These are phyloP conservation scores for Debaryomyces robertsiae DNA, from an alignment of 1,139 yeast species.

Conservation along the genomic window DNA sequence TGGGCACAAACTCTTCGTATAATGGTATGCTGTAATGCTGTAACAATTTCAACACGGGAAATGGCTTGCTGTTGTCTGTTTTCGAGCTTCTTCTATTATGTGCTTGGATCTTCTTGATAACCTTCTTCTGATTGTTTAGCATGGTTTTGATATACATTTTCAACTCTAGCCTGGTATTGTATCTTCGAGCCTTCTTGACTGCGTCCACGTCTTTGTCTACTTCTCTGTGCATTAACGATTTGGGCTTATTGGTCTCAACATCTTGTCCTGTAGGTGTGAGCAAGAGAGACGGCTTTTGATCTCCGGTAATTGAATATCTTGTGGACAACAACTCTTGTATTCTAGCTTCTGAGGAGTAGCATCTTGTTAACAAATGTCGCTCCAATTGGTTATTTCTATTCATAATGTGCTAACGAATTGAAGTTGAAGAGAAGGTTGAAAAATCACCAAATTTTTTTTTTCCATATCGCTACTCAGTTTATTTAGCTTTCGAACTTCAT, in stretches of 20 bases:
- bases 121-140: slow-evolving; percentile 38
- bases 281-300: slow-evolving; percentile 59
- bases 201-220: slow-evolving; percentile 12
- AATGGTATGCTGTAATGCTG: slow-evolving; percentile 46
- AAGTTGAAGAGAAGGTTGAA: not conserved
- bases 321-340: slow-evolving; percentile 54
- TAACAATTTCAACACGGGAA: slow-evolving; percentile 32
- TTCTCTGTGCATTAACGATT: slow-evolving; percentile 23
- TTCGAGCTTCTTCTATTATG: slow-evolving; percentile 24
- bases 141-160: slow-evolving; percentile 43
- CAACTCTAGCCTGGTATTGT: slow-evolving; percentile 47
- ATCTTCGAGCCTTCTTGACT: slow-evolving; percentile 22
- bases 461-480: slow-evolving; percentile 1
- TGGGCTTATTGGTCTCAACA: slow-evolving; percentile 18
- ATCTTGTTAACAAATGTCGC: slow-evolving; percentile 51
- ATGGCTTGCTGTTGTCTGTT: slow-evolving; percentile 19
- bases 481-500: too few relatives aligned
- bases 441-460: not conserved
- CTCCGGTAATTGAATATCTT: slow-evolving; percentile 59
- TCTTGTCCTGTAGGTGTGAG: slow-evolving; percentile 45
- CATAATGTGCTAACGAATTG: slow-evolving; percentile 19
- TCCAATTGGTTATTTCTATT: slow-evolving; percentile 50
- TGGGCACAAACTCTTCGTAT: slow-evolving; percentile 53
- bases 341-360: slow-evolving; percentile 43
- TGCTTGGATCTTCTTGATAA: slow-evolving; percentile 36